phyloP scores from a whole-genome alignment of 2,329 filamentous ascomycete species.

The Trichophyton schoenleinii region DNA sequence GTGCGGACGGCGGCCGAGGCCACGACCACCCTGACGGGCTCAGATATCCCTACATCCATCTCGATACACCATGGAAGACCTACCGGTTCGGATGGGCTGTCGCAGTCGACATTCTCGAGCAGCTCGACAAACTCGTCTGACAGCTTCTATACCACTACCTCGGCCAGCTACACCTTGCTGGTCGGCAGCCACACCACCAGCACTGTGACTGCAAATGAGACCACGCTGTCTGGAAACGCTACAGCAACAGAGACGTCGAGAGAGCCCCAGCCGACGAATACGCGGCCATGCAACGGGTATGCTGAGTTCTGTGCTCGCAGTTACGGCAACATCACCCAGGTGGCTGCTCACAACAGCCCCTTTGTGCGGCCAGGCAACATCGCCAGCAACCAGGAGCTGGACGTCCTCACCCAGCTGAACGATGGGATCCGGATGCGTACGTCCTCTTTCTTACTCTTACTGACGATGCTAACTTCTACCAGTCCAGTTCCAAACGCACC shows the following conservation, averaged over 20 bases:
- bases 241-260: conserved; percentile 37
- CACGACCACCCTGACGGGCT: conserved; percentile 8
- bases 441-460: conserved; percentile 14
- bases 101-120: conserved; percentile 17
- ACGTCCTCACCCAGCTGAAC: conserved; percentile 59
- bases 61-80: conserved; percentile 3
- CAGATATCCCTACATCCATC: conserved; percentile 8
- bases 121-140: conserved; percentile 13
- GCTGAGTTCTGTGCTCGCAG: conserved; percentile 62
- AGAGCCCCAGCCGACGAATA: conserved; percentile 48
- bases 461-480: neutral
- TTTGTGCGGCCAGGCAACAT: conserved; percentile 59
- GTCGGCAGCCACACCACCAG: conserved; percentile 24
- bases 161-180: conserved; percentile 30
- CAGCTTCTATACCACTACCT: conserved; percentile 21
- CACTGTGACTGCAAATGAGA: conserved; percentile 15
- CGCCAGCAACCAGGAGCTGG: conserved; percentile 60
- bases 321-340: conserved; percentile 70
- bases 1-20: neutral
- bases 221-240: conserved; percentile 38
- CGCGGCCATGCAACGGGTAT: conserved; percentile 66
- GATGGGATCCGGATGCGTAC: conserved; percentile 53
- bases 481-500: conserved; percentile 49
- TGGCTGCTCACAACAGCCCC: conserved; percentile 70
- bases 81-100: conserved; percentile 15